phyloP scores from a whole-genome alignment of 2,329 filamentous ascomycete species.

The Pseudovirgaria hyperparasitica region DNA sequence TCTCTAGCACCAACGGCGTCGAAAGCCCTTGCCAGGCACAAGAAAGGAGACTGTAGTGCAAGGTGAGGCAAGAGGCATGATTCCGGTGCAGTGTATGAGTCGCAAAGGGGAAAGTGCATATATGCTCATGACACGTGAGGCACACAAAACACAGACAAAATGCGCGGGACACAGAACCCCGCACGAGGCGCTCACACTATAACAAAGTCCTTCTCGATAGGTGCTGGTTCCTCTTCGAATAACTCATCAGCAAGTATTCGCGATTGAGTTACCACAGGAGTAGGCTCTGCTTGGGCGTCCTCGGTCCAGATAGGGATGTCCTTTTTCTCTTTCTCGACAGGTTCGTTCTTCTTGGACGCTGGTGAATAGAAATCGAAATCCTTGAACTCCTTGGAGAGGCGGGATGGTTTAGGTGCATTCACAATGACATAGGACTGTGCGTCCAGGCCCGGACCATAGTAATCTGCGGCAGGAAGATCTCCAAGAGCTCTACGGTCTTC shows the following conservation, averaged over 20 bases:
- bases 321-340: conserved; percentile 2
- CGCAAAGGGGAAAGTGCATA: background rate
- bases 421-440: conserved; percentile 22
- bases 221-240: background rate
- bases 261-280: conserved; percentile 1
- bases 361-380: conserved; percentile 14
- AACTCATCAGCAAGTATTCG: conserved; percentile 1
- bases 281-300: conserved; percentile 1
- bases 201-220: background rate
- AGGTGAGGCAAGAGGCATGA: background rate
- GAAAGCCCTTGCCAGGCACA: background rate
- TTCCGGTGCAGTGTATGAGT: background rate
- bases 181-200: no score
- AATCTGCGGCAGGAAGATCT: conserved; percentile 22
- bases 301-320: conserved; percentile 4
- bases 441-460: conserved; percentile 26
- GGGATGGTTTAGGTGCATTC: conserved; percentile 18
- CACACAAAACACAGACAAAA: background rate
- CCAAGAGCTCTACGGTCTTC: conserved; percentile 25
- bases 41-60: background rate
- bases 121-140: background rate
- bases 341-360: background rate
- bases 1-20: conserved; percentile 4
- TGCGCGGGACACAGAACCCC: background rate
- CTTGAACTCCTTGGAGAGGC: conserved; percentile 23